Evolutionary conservation across 208 protist species (phyloP), one percentile per base, ranked within the genome.

Genomic region (Trichomonas tenax): DNA sequence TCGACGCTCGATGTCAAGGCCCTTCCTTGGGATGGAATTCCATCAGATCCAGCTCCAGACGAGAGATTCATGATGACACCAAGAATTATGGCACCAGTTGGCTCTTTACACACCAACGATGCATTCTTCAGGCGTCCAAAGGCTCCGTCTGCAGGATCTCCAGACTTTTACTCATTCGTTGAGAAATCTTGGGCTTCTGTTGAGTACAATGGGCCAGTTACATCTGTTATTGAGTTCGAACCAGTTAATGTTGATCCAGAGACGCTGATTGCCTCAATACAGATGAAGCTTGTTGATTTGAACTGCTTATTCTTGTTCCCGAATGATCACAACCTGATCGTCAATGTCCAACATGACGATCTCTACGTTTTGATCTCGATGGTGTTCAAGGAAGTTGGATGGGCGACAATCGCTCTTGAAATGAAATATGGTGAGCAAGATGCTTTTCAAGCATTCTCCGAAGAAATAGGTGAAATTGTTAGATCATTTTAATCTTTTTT

Each of bases 101-200:
- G 31, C 9, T 44, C 82, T 21, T 40, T 89, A 46, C 82, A 89
- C 40, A 46, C 82, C 3, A 89, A 89, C 26, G 82, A 45, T 46
- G 34, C 82, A 46, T 89, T 89, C 38, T 89, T 44, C 38, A 41
- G 40, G 23, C 36, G 40, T 31, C 82, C 34, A 46, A 26, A 44
- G 15, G 14, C 38, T 44, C 31, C 38, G 1, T 89, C 82, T n/a
- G 4, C 38, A 0, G 82, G 82, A 46, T 46, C 38, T 31, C 82
- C 82, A 89, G 82, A 89, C 40, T 44, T 89, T 46, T 89, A 44
- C 82, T 89, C 82, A n/a, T 40, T 89, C 38, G 82, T 89, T 46
- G 82, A 89, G 4, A 89, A 89, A 46, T 31, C 82, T 31, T 72
- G 58, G 58, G 58, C 58, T 3, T n/a, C 11, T 31, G 58, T 72